These are phyloP conservation scores for Verticillium alfalfae DNA, from an alignment of 2,329 filamentous ascomycete species.

Conservation along the genomic window DNA sequence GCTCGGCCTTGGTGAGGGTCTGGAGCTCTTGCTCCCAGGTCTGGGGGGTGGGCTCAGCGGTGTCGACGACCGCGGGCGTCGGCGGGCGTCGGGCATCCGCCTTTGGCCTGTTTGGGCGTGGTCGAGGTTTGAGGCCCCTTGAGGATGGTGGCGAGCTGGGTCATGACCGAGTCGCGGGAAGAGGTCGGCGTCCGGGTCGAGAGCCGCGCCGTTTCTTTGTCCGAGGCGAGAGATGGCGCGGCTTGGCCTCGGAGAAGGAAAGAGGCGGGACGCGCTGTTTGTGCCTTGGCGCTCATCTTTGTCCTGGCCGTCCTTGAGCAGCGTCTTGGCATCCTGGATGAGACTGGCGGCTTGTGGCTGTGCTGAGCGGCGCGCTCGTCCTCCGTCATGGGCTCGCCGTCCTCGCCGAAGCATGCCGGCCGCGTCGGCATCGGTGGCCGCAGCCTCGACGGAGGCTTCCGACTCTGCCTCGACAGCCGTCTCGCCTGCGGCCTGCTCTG, in stretches of 20 bases:
- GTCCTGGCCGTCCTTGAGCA: conserved; percentile 44
- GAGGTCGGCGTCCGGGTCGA: conserved; percentile 25
- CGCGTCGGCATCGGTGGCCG: conserved; percentile 8
- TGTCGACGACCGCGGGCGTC: background rate
- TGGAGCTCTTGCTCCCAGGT: conserved; percentile 13
- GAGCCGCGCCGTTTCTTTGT: conserved; percentile 20
- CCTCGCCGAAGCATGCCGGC: conserved; percentile 10
- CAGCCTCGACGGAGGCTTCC: conserved; percentile 21
- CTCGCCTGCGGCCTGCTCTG: conserved; percentile 4
- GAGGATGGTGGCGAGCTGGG: conserved; percentile 48
- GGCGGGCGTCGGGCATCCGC: conserved; percentile 4
- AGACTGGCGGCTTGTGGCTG: conserved; percentile 38
- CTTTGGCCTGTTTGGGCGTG: conserved; percentile 21
- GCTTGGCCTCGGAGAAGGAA: conserved; percentile 60
- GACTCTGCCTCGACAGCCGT: conserved; percentile 12
- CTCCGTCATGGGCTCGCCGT: conserved; percentile 17
- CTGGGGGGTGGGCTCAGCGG: background rate
- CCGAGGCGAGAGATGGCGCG: conserved; percentile 53
- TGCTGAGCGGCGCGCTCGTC: conserved; percentile 24
- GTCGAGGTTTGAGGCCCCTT: conserved; percentile 37
- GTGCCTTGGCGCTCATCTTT: conserved; percentile 59
- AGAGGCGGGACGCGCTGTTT: conserved; percentile 73
- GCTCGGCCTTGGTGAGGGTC: conserved; percentile 41
- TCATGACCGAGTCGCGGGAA: conserved; percentile 39
- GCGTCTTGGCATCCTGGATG: conserved; percentile 51